Evolutionary conservation across 345 rosid genomes (phyloP).

Genomic region (Camelina neglecta): DNA sequence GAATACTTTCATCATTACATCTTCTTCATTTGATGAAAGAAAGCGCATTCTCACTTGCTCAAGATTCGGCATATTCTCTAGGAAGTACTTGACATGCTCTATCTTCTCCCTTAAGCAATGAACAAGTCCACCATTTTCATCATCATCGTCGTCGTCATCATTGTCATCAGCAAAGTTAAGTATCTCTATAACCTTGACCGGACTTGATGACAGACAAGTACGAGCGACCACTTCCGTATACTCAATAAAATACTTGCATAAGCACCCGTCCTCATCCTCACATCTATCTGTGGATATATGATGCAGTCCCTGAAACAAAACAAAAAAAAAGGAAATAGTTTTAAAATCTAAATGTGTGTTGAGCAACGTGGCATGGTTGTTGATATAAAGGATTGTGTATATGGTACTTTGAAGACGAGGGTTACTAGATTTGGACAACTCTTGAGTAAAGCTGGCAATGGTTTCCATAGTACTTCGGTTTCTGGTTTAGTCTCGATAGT

Average conservation of each 20-base stretch:
- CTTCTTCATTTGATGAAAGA: neutral
- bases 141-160: neutral
- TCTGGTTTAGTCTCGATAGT: neutral
- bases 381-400: neutral
- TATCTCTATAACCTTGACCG: neutral
- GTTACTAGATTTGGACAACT: conserved; percentile 1
- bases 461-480: neutral
- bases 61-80: neutral
- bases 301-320: neutral
- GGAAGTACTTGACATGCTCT: neutral
- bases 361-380: neutral
- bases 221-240: neutral
- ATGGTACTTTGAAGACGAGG: conserved; percentile 36
- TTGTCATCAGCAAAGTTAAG: neutral
- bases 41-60: neutral
- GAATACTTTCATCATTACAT: neutral
- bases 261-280: neutral
- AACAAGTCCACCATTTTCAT: neutral
- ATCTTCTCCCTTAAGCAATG: neutral
- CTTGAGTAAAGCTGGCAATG: neutral
- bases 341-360: neutral
- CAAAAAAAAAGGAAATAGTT: neutral
- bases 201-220: neutral
- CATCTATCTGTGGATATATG: neutral
- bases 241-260: neutral